These are phyloP conservation scores for Solanum lignicaule DNA, from an alignment of 257 asterid genomes.

Conservation along the genomic window DNA sequence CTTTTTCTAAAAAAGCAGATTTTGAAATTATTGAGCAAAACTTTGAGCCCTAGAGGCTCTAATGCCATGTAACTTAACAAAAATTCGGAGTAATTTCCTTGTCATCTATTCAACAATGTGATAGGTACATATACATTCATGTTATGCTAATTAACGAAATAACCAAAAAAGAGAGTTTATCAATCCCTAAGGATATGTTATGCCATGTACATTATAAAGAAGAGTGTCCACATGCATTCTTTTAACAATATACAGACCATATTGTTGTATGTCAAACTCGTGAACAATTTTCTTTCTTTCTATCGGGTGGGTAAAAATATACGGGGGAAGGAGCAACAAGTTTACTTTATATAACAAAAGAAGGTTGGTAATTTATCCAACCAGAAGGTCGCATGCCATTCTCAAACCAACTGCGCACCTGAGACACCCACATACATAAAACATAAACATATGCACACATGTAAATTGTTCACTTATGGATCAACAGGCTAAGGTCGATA, in stretches of 20 bases:
- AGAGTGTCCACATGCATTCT: neutral
- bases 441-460: neutral
- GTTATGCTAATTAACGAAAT: neutral
- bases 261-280: neutral
- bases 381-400: neutral
- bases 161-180: neutral
- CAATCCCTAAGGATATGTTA: neutral
- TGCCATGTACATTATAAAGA: neutral
- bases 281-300: neutral
- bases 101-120: neutral
- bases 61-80: neutral
- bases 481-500: neutral
- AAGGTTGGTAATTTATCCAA: neutral
- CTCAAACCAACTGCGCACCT: neutral
- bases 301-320: neutral
- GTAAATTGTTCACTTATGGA: neutral
- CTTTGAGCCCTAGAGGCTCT: neutral
- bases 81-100: neutral
- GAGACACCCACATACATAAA: neutral
- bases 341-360: neutral
- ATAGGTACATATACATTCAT: neutral
- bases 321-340: neutral
- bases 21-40: neutral
- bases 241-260: neutral
- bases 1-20: neutral